Base-by-base conservation (phyloP, 768 basidiomycete species). In the Exsudoporus frostii region DNA sequence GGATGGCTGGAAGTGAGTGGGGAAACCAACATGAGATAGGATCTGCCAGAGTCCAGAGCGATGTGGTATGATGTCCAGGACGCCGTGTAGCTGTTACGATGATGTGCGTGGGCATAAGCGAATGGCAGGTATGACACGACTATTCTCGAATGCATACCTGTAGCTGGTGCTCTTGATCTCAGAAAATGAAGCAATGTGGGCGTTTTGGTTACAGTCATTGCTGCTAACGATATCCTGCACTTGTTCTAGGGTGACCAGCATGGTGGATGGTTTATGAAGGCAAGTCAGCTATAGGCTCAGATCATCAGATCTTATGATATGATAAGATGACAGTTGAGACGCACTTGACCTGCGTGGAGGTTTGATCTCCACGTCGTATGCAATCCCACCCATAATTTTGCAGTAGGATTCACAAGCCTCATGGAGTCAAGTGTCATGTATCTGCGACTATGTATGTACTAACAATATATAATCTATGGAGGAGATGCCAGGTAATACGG, bases 31-130 rank as follows among this genome's bases (percentile, higher is more conserved):
- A 71, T 51, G 46, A 69, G 62, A 53, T 74, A 72, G 8, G 61
- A 52, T 49, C 46, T 56, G 25, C 56, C 51, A 14, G 60, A 41
- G n/a, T 62, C 50, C 20, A 65, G 45, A 5, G 58, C 44, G 43
- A 75, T 48, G 37, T 71, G 59, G 43, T 72, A 73, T 5, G 59
- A 56, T n/a, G 41, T 68, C 57, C 50, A 54, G 14, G 47, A 67
- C 7, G 57, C 43, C 1, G 60, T 73, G 64, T 57, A 67, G 48
- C 66, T 71, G 61, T 50, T 19, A 20, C 10, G n/a, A 43, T 10
- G 37, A 20, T 42, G 29, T 6, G 29, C 7, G 45, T 19, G 25
- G 4, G n/a, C 25, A 17, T 50, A 33, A 29, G 55, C 15, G 29
- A 14, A 17, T 45, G 45, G 32, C 9, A 24, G 5, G 19, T 30